Evolutionary conservation across 129 eudicot species (phyloP), one percentile per base, ranked within the genome.

Genomic region (Escallonia herrerae): DNA sequence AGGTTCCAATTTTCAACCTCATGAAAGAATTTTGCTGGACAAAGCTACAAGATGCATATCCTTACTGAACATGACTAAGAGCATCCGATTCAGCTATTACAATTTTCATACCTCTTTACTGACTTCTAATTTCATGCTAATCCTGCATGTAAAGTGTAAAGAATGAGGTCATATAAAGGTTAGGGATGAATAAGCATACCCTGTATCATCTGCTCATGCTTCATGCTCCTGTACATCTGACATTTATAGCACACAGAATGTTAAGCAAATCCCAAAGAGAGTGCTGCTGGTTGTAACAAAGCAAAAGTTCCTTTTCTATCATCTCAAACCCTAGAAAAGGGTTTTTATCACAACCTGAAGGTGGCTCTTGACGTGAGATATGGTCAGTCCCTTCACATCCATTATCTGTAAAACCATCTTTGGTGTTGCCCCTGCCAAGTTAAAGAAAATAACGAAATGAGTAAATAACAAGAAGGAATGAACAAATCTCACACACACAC

Each of bases 221-320:
- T 82, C 81, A 68, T 72, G 84, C 81, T 86, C 66, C 95, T 78
- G 37, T 72, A 86, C 95, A 83, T 80, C 95, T 83, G 85, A 66
- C 56, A 57, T 68, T 15, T 58, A 5, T 39, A 3, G 1, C 33
- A 22, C 0, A 22, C 33, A 22, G 33, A 22, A 22, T 22, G 33
- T 22, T 22, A 22, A 22, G 33, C 33, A 22, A 22, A 22, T 22
- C 33, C 33, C 33, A 22, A 22, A 22, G 33, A 22, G 33, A 22
- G 33, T 22, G 33, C 33, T 22, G 33, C 33, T 22, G 33, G 33
- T 22, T 22, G 33, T 22, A 22, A 22, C 44, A 58, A 9, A 39
- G 8, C n/a, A 37, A 43, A 49, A 49, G 9, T 49, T 49, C 54
- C 12, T 43, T 62, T 22, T 4, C 10, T 22, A 22, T 22, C 12